A percentile compares a stretch with the other conserved stretches of the same genome.
These are phyloP conservation scores for Cetraspora pellucida DNA, from an alignment of 192 early-diverging fungal species.

Conservation along the genomic window DNA sequence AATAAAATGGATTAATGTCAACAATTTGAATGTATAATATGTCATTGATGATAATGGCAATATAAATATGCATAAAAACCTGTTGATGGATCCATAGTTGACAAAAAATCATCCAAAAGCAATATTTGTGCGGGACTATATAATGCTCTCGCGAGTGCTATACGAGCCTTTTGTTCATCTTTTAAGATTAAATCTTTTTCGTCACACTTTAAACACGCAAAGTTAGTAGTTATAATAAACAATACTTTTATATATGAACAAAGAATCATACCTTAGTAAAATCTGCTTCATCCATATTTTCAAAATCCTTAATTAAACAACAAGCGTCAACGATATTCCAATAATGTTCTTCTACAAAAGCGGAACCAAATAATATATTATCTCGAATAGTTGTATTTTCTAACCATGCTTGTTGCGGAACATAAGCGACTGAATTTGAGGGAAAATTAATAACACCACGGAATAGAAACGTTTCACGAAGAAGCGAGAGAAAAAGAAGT, in stretches of 20 bases:
- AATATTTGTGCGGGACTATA: constrained; percentile 71
- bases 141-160: constrained; percentile 85
- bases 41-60: background rate
- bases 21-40: constrained; percentile 1
- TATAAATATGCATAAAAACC: constrained; percentile 8
- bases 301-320: constrained; percentile 63
- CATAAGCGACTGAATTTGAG: constrained; percentile 70
- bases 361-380: constrained; percentile 70
- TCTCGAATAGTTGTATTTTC: constrained; percentile 67
- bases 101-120: constrained; percentile 85
- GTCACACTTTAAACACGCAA: constrained; percentile 46
- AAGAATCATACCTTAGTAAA: constrained; percentile 51
- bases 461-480: constrained; percentile 60
- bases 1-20: constrained; percentile 2
- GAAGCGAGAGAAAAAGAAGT: constrained; percentile 73
- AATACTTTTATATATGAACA: background rate
- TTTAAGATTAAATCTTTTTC: constrained; percentile 87
- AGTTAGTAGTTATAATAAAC: background rate
- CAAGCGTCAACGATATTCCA: constrained; percentile 57
- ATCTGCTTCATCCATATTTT: constrained; percentile 57
- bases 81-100: constrained; percentile 83
- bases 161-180: constrained; percentile 88
- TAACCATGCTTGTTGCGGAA: constrained; percentile 71
- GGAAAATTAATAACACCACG: constrained; percentile 48
- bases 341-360: constrained; percentile 57